Conservation (phyloP, 2,329 filamentous ascomycete genomes). For the Amesomyces nigricolor region DNA sequence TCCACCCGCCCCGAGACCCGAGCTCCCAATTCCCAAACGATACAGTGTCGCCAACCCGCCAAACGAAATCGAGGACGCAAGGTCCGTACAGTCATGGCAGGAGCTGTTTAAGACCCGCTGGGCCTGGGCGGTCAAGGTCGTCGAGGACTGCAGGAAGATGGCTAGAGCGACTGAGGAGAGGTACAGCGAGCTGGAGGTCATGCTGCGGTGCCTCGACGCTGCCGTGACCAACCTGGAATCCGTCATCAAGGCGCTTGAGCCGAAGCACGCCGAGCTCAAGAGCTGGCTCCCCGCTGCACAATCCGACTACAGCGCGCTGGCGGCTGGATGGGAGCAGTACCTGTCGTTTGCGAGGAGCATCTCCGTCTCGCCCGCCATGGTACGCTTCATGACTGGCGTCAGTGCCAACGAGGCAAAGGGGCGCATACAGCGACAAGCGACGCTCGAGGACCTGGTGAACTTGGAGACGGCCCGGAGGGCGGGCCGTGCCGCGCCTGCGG, state of each 20-base stretch:
- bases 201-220: slow-evolving; percentile 73
- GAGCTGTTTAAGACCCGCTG: slow-evolving; percentile 75
- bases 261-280: slow-evolving; percentile 64
- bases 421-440: slow-evolving; percentile 45
- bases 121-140: slow-evolving; percentile 68
- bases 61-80: slow-evolving; percentile 75
- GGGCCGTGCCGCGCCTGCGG: slow-evolving; percentile 56
- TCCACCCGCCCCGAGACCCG: slow-evolving; percentile 39
- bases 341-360: slow-evolving; percentile 59
- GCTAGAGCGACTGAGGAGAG: slow-evolving; percentile 57
- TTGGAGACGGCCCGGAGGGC: slow-evolving; percentile 66
- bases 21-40: slow-evolving; percentile 47
- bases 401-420: slow-evolving; percentile 36
- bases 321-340: slow-evolving; percentile 62
- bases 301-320: slow-evolving; percentile 59
- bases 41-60: slow-evolving; percentile 63
- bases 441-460: slow-evolving; percentile 72
- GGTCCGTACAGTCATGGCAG: slow-evolving; percentile 82
- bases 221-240: slow-evolving; percentile 80
- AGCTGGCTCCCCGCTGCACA: slow-evolving; percentile 64
- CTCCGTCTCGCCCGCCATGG: slow-evolving; percentile 60
- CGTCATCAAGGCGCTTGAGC: slow-evolving; percentile 65
- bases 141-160: slow-evolving; percentile 63
- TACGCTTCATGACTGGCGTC: slow-evolving; percentile 56
- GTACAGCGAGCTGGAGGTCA: slow-evolving; percentile 67